These are phyloP conservation scores for Clitoria ternatea DNA, from an alignment of 306 rosid genomes.

Conservation along the genomic window DNA sequence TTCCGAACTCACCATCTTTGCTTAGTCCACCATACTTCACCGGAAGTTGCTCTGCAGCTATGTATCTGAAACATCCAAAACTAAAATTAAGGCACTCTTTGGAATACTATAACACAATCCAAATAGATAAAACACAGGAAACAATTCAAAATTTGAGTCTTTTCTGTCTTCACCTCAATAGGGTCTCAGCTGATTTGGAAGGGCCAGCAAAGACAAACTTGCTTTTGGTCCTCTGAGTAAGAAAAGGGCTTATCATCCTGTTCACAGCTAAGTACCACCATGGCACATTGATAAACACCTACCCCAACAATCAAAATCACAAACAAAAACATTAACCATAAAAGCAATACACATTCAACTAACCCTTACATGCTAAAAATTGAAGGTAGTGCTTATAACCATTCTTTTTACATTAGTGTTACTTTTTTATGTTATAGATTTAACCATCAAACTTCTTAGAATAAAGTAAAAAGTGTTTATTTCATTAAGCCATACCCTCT, in stretches of 20 bases:
- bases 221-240: constrained; percentile 69
- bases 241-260: constrained; percentile 67
- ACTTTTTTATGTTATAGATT: too few relatives aligned
- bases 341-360: not conserved
- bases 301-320: not conserved
- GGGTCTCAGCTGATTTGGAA: constrained; percentile 59
- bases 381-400: too few relatives aligned
- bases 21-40: constrained; percentile 77
- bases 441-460: too few relatives aligned
- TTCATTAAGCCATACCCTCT: too few relatives aligned
- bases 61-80: constrained; percentile 37
- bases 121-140: not conserved
- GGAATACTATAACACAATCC: not conserved
- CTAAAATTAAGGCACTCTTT: not conserved
- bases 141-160: not conserved
- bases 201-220: constrained; percentile 73
- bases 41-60: constrained; percentile 64
- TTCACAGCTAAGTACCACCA: constrained; percentile 81
- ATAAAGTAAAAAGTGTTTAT: too few relatives aligned
- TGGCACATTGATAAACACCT: constrained; percentile 84
- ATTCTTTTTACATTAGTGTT: too few relatives aligned
- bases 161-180: constrained; percentile 36
- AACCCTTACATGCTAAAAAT: not conserved
- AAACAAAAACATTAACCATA: not conserved
- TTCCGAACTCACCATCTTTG: constrained; percentile 57